Percentiles rank a stretch among this genome's conserved stretches.
Evolutionary conservation across 257 asterid genomes (phyloP).

Genomic region (Ilex asprella): DNA sequence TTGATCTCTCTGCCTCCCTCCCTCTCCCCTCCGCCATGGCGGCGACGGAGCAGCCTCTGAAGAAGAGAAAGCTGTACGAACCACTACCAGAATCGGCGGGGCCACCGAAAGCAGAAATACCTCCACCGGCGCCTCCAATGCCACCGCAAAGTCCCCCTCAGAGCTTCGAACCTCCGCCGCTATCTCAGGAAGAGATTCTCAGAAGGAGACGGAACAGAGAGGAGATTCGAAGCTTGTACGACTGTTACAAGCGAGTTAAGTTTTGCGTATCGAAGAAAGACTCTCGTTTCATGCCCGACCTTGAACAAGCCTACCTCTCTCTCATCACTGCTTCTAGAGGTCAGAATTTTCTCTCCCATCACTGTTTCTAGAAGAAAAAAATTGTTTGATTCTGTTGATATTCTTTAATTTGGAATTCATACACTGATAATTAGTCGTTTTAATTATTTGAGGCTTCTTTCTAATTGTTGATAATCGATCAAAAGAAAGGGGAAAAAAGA

Average conservation of each 20-base stretch:
- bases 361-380: conserved; percentile 65
- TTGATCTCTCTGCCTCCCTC: not conserved
- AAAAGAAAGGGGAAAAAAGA: no score
- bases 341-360: conserved; percentile 32
- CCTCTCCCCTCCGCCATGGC: conserved; percentile 22
- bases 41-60: conserved; percentile 47
- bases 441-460: no score
- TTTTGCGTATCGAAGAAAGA: conserved; percentile 41
- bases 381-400: not conserved
- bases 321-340: conserved; percentile 82
- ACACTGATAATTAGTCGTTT: no score
- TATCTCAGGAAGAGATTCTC: conserved; percentile 57
- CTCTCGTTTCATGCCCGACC: conserved; percentile 33
- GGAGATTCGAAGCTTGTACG: conserved; percentile 67
- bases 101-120: conserved; percentile 38
- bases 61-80: conserved; percentile 41
- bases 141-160: conserved; percentile 32
- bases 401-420: not conserved
- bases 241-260: conserved; percentile 60
- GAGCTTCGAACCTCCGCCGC: conserved; percentile 46
- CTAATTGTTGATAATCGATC: no score
- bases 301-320: conserved; percentile 69
- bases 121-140: conserved; percentile 27
- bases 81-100: conserved; percentile 46
- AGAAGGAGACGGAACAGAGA: conserved; percentile 69